Evolutionary conservation across 2,329 filamentous ascomycete genomes (phyloP), one percentile per base, ranked within the genome.

Genomic region (Colletotrichum salicis): DNA sequence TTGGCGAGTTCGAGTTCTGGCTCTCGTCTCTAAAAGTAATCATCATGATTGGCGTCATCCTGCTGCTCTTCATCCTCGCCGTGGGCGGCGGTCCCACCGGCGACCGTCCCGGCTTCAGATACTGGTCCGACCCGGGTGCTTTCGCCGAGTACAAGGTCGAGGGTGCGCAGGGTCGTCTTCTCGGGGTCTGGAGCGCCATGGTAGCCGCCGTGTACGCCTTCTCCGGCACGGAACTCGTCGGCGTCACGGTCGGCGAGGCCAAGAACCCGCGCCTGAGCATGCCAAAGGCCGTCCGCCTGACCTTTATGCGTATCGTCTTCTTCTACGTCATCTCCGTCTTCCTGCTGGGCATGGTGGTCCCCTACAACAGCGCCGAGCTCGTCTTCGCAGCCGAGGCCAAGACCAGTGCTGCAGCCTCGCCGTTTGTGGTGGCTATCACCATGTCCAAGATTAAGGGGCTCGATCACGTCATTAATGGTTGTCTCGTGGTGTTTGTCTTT

Each of bases 301-400:
- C 91, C 51, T 91, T 93, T 79, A 90, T 88, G 81, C 91, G 91
- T 24, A 93, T 93, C 77, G 79, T 91, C 72, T 85, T 92, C 80
- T 93, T 93, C 83, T 93, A 93, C 81, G 85, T 91, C 68, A 79
- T 91, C 33, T 89, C 88, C 8, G 90, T 93, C 19, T 83, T 93
- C 56, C 86, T 93, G 56, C 82, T 93, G 6, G 91, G 91, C 68
- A 92, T 92, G 83, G 84, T 91, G 13, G 88, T 93, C 1, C 89
- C 90, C 0, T 92, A 91, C 82, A 83, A 92, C 80, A 80, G 80
- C 65, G 48, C 74, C 0, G 24, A 74, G 8, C 82, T 89, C 13
- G 81, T 86, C 10, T 80, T 80, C 11, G 86, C 86, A 58, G 78
- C 81, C 3, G 82, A 81, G 68, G 74, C 80, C 3, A 80, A 80